Evolutionary conservation across 2,329 filamentous ascomycete species (phyloP).

Genomic region (Didymella arachidicola): DNA sequence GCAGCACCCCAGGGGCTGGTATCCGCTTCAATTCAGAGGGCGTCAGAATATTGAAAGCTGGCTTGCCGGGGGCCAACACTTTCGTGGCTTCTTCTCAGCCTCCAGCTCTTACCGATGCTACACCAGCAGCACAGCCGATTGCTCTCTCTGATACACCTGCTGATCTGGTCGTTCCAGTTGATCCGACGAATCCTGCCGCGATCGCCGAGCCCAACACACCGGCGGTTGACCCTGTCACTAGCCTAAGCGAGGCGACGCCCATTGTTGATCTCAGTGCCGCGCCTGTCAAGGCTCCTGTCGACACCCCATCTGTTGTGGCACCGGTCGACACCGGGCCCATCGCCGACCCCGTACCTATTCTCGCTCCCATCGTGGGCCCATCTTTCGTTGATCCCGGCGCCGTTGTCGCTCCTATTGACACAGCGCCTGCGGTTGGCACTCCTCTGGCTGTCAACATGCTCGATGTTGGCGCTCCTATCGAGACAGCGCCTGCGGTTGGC

Average conservation of each 20-base stretch:
- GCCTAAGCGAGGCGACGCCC: too few relatives aligned
- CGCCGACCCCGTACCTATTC: background rate
- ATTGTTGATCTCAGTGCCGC: too few relatives aligned
- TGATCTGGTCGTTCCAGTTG: background rate
- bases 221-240: too few relatives aligned
- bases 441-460: too few relatives aligned
- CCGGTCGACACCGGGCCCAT: too few relatives aligned
- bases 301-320: background rate
- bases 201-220: background rate
- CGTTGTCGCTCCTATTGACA: background rate
- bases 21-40: constrained; percentile 5
- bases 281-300: background rate
- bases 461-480: background rate
- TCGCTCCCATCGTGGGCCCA: too few relatives aligned
- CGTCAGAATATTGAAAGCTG: background rate
- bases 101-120: background rate
- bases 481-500: background rate
- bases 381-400: background rate
- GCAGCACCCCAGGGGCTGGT: constrained; percentile 4
- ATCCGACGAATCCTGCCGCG: background rate
- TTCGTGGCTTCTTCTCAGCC: background rate
- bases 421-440: background rate
- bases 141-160: background rate
- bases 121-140: background rate
- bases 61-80: background rate